Evolutionary conservation across 352 stramenopile genomes (phyloP).

Genomic region (Phytophthora gonapodyides): DNA sequence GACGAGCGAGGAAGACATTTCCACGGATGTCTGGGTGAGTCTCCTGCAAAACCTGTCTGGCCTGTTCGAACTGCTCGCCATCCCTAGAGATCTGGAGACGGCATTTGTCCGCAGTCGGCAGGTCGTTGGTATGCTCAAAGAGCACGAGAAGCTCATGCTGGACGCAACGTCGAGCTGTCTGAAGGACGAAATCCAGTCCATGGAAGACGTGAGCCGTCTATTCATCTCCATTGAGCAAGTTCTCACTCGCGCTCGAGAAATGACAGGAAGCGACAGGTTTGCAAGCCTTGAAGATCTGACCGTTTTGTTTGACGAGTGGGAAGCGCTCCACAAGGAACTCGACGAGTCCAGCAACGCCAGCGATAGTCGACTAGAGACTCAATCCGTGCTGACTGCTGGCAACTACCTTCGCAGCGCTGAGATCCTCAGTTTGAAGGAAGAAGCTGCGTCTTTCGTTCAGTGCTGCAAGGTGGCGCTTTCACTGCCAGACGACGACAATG

Average conservation of each 20-base stretch:
- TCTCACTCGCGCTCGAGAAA: constrained; percentile 23
- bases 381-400: background rate
- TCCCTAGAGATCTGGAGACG: constrained; percentile 20
- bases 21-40: constrained; percentile 10
- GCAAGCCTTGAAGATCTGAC: constrained; percentile 23
- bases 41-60: constrained; percentile 9
- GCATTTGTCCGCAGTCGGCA: constrained; percentile 22
- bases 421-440: constrained; percentile 30
- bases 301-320: constrained; percentile 33
- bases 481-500: constrained; percentile 7
- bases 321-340: constrained; percentile 18
- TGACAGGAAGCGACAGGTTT: constrained; percentile 28
- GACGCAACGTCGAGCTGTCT: constrained; percentile 23
- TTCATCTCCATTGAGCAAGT: constrained; percentile 28
- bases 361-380: background rate
- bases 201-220: constrained; percentile 25
- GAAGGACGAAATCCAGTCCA: constrained; percentile 22
- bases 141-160: constrained; percentile 28
- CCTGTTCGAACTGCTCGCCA: constrained; percentile 24
- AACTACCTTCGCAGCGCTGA: constrained; percentile 29
- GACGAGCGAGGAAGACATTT: background rate
- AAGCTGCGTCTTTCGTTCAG: constrained; percentile 26
- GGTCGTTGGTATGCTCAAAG: constrained; percentile 23
- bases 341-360: background rate
- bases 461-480: constrained; percentile 30